These are phyloP conservation scores for Candida anglica DNA, from an alignment of 805 yeast genomes.

Conservation along the genomic window DNA sequence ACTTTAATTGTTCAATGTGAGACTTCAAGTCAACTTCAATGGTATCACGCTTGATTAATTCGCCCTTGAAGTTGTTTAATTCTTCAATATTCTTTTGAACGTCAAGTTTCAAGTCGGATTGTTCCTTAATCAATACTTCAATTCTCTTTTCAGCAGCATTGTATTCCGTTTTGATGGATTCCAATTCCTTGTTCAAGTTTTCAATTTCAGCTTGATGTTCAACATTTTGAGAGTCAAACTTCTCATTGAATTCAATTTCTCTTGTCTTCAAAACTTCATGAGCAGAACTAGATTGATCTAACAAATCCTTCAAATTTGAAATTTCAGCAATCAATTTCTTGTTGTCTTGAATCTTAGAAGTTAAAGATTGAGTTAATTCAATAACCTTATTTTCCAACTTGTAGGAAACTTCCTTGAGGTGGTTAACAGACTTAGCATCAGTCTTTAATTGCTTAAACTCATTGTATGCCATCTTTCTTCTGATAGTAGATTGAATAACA, in stretches of 20 bases:
- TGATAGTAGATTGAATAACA: slow-evolving; percentile 68
- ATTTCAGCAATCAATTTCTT: slow-evolving; percentile 65
- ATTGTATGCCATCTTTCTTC: slow-evolving; percentile 70
- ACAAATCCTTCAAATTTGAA: slow-evolving; percentile 35
- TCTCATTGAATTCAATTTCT: slow-evolving; percentile 49
- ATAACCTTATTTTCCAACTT: slow-evolving; percentile 96
- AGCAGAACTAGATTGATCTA: slow-evolving; percentile 51
- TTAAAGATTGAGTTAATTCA: slow-evolving; percentile 81
- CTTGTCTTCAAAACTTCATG: slow-evolving; percentile 53
- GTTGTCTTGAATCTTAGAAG: slow-evolving; percentile 78
- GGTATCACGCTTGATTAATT: slow-evolving; percentile 53
- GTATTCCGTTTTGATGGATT: slow-evolving; percentile 51
- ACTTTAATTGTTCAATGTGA: slow-evolving; percentile 52
- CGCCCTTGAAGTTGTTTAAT: slow-evolving; percentile 56
- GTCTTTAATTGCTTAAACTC: slow-evolving; percentile 62
- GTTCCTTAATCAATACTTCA: slow-evolving; percentile 56
- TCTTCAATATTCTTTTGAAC: slow-evolving; percentile 59
- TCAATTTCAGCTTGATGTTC: slow-evolving; percentile 49
- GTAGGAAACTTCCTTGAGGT: slow-evolving; percentile 86
- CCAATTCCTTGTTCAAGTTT: slow-evolving; percentile 52
- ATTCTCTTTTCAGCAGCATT: slow-evolving; percentile 56
- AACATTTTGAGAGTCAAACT: slow-evolving; percentile 39
- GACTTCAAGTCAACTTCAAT: slow-evolving; percentile 64
- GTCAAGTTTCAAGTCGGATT: slow-evolving; percentile 59
- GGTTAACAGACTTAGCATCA: slow-evolving; percentile 92